Percentiles rank a stretch among this genome's conserved stretches.
phyloP scores from a whole-genome alignment of 73 alveolate species.

The Symbiodinium natans region DNA sequence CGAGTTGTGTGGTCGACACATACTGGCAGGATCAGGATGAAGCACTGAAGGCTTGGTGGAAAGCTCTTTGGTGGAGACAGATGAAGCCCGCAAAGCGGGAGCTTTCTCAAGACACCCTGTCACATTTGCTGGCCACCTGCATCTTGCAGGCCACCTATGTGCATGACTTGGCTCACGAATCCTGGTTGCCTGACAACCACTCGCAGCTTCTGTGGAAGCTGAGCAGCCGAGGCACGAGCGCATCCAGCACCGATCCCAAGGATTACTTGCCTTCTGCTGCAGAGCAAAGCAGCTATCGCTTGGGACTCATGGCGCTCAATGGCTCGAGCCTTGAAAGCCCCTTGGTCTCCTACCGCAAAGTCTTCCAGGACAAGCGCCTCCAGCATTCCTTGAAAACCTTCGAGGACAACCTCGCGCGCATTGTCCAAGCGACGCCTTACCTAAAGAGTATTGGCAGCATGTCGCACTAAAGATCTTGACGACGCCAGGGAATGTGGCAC shows the following conservation, averaged over 20 bases:
- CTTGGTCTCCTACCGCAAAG: not conserved
- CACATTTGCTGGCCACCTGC: not conserved
- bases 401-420: not conserved
- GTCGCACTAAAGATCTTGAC: not conserved
- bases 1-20: not conserved
- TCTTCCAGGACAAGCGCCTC: not conserved
- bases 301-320: not conserved
- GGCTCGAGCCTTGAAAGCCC: not conserved
- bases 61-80: not conserved
- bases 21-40: conserved; percentile 4
- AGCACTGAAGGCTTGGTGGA: not conserved
- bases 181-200: conserved; percentile 2
- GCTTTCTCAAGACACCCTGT: not conserved
- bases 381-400: not conserved
- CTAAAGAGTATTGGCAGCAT: not conserved
- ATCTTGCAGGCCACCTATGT: not conserved
- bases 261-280: not conserved
- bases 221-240: not conserved
- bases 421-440: not conserved
- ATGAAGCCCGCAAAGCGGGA: not conserved
- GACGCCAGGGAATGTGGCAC: not conserved
- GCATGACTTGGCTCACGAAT: not conserved
- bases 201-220: not conserved
- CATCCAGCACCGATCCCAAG: not conserved
- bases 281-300: not conserved